Evolutionary conservation across 2,329 filamentous ascomycete genomes (phyloP), one percentile per base, ranked within the genome.

Genomic region (Cercospora janseana): DNA sequence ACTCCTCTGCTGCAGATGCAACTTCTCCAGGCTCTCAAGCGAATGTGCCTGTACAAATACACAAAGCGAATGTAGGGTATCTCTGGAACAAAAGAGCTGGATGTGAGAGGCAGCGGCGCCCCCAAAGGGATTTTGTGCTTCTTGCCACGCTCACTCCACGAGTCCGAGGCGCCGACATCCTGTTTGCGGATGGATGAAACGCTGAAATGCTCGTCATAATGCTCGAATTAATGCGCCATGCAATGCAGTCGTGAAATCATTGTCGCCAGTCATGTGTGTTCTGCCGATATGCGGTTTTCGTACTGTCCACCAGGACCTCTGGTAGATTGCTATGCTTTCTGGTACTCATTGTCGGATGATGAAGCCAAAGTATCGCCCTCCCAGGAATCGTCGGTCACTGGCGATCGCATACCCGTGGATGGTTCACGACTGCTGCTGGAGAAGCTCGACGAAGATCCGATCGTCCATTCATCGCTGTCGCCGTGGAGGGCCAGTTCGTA

Each of bases 391-490:
- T 85, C 82, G 56, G 83, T 80, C 24, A 80, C 63, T 18, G 75
- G 74, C 32, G 72, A 75, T 20, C 70, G 68, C 53, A 67, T 61
- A 26, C 70, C 74, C 31, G 71, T 63, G 23, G 74, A 78, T 16
- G 80, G 81, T 63, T 81, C 84, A 44, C 81, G 67, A 42, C 79
- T 81, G 42, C 80, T 80, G 18, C 80, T 85, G 29, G 84, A 87
- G 66, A 86, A 81, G 29, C 81, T 84, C 0, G 87, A 93, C 47
- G 84, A 90, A 60, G 88, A 93, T 53, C 87, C 89, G 37, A 92
- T 80, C 6, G 89, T 92, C 90, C 90, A 95, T 63, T 93, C 89
- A 61, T 95, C 90, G 63, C 86, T 89, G 59, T 91, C 84, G 40
- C 60, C 60, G 43, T 79, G 78, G 37, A 79, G 64, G 8, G 62